Evolutionary conservation across 345 rosid genomes (phyloP), one percentile per base, ranked within the genome.

Genomic region (Aquilaria malaccensis): DNA sequence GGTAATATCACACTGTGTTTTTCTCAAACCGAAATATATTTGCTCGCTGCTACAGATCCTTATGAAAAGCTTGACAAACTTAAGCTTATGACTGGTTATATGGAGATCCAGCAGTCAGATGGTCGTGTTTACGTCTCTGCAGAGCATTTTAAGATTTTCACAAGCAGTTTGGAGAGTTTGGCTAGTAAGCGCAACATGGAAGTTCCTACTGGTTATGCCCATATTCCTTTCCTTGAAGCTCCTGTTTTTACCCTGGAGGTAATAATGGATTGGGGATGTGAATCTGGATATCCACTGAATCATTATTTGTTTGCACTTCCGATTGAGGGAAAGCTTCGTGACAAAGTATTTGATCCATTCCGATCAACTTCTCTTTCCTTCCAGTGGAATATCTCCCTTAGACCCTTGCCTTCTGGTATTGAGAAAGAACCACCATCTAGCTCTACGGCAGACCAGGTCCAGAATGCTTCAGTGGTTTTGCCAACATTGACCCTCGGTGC

Each of bases 261-360:
- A 60, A 75, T 72, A 52, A 85, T 91, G 93, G 87, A 85, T 50
- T 88, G 97, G 97, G 96, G 73, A 45, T 91, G 96, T 31, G 89
- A 81, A 37, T 91, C 97, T 68, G 91, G 96, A 30, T 67, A 76
- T 75, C 83, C 97, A 22, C 54, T 88, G 70, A 84, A 91, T 73
- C 96, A 91, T 85, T 91, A 83, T 67, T 67, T 91, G 60, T 84
- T 78, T 76, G 91, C 96, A 68, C 79, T 91, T 76, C 97, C 97
- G 32, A 45, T 50, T 62, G 97, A 91, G 79, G 89, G 87, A 54
- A 82, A 76, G 73, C 75, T 86, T 68, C 93, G 86, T 56, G 96
- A 84, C 63, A 80, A 70, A 62, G 83, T 87, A 54, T 82, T 85
- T 80, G 97, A 91, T 75, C 96, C 91, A 30, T 91, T 85, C 70